These are phyloP conservation scores for Sporothrix pseudoabietina DNA, from an alignment of 2,329 filamentous ascomycete species.

Conservation along the genomic window DNA sequence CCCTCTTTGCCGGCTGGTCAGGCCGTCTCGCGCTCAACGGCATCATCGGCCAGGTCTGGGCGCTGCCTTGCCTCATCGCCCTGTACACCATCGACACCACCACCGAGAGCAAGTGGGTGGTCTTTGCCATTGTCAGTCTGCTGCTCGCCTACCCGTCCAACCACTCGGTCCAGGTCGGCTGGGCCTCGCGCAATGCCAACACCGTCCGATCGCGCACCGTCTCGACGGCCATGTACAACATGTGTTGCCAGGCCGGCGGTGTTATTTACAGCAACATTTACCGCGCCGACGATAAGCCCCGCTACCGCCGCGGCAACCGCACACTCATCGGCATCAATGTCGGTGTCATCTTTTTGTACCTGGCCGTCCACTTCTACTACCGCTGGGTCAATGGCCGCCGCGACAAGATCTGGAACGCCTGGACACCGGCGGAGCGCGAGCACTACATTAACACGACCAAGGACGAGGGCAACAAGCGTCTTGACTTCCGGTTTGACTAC, in stretches of 20 bases:
- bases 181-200: conserved; percentile 60
- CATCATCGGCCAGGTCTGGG: conserved; percentile 59
- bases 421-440: conserved; percentile 39
- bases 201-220: conserved; percentile 64
- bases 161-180: conserved; percentile 53
- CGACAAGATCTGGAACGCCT: conserved; percentile 39
- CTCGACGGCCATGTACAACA: conserved; percentile 65
- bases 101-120: conserved; percentile 46
- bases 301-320: conserved; percentile 58
- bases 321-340: conserved; percentile 53
- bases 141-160: conserved; percentile 48
- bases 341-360: conserved; percentile 41
- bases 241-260: conserved; percentile 49
- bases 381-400: conserved; percentile 41
- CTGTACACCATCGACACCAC: conserved; percentile 48
- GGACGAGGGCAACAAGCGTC: conserved; percentile 40
- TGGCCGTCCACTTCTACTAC: conserved; percentile 41
- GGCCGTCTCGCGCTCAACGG: conserved; percentile 54
- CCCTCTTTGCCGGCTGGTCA: conserved; percentile 49
- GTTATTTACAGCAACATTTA: conserved; percentile 49
- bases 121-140: conserved; percentile 48
- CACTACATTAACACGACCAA: conserved; percentile 39
- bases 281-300: conserved; percentile 46
- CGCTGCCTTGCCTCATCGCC: conserved; percentile 59
- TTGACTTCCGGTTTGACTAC: conserved; percentile 41